Conservation (phyloP, 2,329 filamentous ascomycete species). For the Incumbomyces lentus region DNA sequence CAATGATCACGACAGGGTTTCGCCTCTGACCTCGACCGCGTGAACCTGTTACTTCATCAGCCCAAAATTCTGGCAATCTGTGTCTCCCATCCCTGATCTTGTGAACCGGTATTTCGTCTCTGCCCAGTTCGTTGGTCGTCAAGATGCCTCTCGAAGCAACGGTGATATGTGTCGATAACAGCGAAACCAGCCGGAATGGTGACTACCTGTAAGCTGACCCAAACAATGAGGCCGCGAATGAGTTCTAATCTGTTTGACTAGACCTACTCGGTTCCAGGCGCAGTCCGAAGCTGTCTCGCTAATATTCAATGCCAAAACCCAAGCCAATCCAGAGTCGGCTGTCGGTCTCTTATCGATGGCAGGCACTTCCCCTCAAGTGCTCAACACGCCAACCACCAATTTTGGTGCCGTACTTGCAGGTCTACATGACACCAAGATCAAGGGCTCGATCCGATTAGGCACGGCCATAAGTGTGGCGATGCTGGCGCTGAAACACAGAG, state of each 20-base stretch:
- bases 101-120: too few relatives aligned
- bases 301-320: slow-evolving; percentile 90
- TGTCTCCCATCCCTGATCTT: too few relatives aligned
- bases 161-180: slow-evolving; percentile 98
- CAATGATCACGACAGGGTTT: too few relatives aligned
- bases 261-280: slow-evolving; percentile 89
- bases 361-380: slow-evolving; percentile 89
- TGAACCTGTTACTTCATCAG: too few relatives aligned
- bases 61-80: too few relatives aligned
- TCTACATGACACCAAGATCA: slow-evolving; percentile 87
- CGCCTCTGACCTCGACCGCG: too few relatives aligned
- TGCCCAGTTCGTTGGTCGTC: slow-evolving; percentile 28
- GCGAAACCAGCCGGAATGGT: slow-evolving; percentile 94
- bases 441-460: slow-evolving; percentile 75
- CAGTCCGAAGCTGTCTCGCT: slow-evolving; percentile 92
- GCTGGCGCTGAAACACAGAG: slow-evolving; percentile 93
- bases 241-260: slow-evolving; percentile 28
- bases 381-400: slow-evolving; percentile 92
- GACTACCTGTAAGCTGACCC: slow-evolving; percentile 54
- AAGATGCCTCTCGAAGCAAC: slow-evolving; percentile 98
- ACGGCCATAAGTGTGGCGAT: slow-evolving; percentile 86
- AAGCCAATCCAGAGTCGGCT: slow-evolving; percentile 90
- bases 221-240: neutral
- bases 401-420: slow-evolving; percentile 91
- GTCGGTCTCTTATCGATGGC: slow-evolving; percentile 99